These are phyloP conservation scores for Handroanthus guayacan DNA, from an alignment of 257 asterid species.

Conservation along the genomic window DNA sequence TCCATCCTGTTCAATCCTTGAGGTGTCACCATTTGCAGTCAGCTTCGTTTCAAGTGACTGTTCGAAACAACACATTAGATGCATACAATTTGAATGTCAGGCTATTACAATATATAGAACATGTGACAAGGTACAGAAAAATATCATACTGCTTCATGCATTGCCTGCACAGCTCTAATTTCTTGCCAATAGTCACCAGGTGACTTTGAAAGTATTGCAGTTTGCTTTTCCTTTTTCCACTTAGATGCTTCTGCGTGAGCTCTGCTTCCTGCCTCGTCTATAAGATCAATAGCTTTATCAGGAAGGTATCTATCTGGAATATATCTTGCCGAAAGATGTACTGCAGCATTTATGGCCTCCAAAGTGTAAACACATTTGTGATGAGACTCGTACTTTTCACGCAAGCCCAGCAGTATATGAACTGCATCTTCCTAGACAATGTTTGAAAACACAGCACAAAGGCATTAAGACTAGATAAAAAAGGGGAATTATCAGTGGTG, in stretches of 20 bases:
- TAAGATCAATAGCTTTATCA: constrained; percentile 96
- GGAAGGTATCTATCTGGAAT: constrained; percentile 96
- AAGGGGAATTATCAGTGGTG: constrained; percentile 1
- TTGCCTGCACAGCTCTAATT: constrained; percentile 79
- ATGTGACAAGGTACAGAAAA: constrained; percentile 17
- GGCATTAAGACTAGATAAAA: constrained; percentile 31
- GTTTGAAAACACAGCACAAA: constrained; percentile 29
- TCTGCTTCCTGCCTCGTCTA: constrained; percentile 99
- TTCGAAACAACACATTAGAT: constrained; percentile 36
- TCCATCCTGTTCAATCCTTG: constrained; percentile 48
- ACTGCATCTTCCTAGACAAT: constrained; percentile 79
- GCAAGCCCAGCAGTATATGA: constrained; percentile 83
- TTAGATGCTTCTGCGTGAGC: constrained; percentile 85
- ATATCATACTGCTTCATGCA: constrained; percentile 73
- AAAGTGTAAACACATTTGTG: constrained; percentile 85
- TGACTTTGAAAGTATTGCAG: constrained; percentile 67
- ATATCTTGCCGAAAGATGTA: constrained; percentile 83
- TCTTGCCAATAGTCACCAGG: constrained; percentile 92
- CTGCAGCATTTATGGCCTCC: constrained; percentile 97
- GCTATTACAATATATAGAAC: constrained; percentile 3
- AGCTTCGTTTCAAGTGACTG: constrained; percentile 61
- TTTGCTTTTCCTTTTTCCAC: constrained; percentile 72
- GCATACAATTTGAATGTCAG: constrained; percentile 35
- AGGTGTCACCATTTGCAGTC: constrained; percentile 49
- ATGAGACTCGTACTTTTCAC: constrained; percentile 81